Conservation (phyloP, 306 rosid species). For the Vigna reflexopilosa region DNA sequence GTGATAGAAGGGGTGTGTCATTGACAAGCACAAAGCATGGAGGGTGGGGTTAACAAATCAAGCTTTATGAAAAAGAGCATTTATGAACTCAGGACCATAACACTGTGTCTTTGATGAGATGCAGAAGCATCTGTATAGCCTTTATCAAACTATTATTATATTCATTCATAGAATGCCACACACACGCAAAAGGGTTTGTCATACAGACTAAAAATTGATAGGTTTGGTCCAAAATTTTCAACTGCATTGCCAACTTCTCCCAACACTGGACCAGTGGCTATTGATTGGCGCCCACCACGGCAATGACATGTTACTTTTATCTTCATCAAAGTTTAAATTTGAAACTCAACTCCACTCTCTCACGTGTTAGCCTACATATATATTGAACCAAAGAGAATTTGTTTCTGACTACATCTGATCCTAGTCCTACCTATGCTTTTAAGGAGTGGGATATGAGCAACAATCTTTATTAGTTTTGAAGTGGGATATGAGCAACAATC, state of each 20-base stretch:
- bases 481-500: conserved; percentile 12
- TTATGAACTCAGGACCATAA: conserved; percentile 43
- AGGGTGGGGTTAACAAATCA: conserved; percentile 42
- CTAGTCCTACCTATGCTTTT: conserved; percentile 20
- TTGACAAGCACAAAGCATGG: conserved; percentile 44
- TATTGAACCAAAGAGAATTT: conserved; percentile 32
- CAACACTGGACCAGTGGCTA: conserved; percentile 37
- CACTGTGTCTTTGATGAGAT: conserved; percentile 36
- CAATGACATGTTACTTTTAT: conserved; percentile 1
- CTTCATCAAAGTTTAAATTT: conserved; percentile 1
- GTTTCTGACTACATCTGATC: conserved; percentile 16
- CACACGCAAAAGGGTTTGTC: conserved; percentile 27
- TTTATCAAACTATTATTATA: conserved; percentile 36
- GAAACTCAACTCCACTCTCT: neutral
- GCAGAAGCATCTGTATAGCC: conserved; percentile 32
- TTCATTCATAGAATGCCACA: conserved; percentile 17
- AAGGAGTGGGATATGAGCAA: conserved; percentile 17
- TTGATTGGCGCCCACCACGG: neutral
- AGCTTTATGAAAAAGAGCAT: conserved; percentile 30
- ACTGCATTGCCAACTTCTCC: conserved; percentile 29
- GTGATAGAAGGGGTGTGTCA: conserved; percentile 10
- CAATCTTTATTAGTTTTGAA: conserved; percentile 13
- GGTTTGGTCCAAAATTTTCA: conserved; percentile 20
- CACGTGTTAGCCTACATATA: neutral
- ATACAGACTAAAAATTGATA: neutral